Conservation (phyloP, 2,329 filamentous ascomycete species). For the Monosporascus sp. region DNA sequence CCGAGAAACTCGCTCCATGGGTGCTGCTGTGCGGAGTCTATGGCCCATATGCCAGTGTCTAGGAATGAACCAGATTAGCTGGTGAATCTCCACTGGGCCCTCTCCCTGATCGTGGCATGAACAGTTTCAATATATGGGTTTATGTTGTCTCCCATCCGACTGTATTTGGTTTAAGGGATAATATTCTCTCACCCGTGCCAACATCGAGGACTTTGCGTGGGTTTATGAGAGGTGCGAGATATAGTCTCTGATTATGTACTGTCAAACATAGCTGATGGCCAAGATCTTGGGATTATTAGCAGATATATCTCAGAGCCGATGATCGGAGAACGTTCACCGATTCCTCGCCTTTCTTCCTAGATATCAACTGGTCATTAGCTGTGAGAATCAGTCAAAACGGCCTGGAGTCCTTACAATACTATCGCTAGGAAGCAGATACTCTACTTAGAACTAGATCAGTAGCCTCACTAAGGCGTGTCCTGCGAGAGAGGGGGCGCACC, state of each 20-base stretch:
- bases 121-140: too few species aligned
- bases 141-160: too few species aligned
- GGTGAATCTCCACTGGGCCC: too few species aligned
- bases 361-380: not conserved
- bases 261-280: not conserved
- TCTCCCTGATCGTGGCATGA: too few species aligned
- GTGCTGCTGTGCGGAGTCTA: slow-evolving; percentile 21
- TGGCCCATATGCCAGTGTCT: slow-evolving; percentile 21
- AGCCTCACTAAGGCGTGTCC: not conserved
- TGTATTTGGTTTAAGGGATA: not conserved
- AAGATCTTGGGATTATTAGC: not conserved
- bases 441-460: not conserved
- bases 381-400: not conserved
- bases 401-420: not conserved
- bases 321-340: not conserved
- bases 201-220: slow-evolving; percentile 23
- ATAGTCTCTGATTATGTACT: slow-evolving; percentile 19
- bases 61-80: not conserved
- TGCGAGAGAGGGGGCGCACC: not conserved
- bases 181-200: slow-evolving; percentile 15
- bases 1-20: slow-evolving; percentile 22
- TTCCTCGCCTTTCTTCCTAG: not conserved
- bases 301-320: not conserved
- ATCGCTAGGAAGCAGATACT: not conserved
- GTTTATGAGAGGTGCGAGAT: slow-evolving; percentile 20